Conservation (phyloP, 2,329 filamentous ascomycete species). For the Paecilomyces sp. region DNA sequence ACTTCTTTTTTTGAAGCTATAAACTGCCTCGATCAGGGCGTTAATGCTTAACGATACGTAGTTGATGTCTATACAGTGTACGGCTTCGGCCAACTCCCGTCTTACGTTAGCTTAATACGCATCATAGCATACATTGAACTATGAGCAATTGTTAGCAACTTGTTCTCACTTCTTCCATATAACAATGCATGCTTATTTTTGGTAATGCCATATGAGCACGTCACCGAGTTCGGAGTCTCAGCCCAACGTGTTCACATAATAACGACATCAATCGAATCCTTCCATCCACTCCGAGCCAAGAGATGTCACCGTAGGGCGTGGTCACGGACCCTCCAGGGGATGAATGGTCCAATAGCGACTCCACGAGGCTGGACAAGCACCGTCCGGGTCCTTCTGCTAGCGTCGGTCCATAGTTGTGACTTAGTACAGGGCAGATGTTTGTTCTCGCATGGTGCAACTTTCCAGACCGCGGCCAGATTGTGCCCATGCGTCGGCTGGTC, state of each 20-base stretch:
- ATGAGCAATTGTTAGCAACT: too few relatives aligned
- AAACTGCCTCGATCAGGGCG: too few relatives aligned
- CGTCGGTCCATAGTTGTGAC: not conserved
- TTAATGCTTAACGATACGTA: not conserved
- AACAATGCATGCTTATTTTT: not conserved
- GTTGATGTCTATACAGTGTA: not conserved
- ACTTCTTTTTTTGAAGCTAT: too few relatives aligned
- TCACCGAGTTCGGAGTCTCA: not conserved
- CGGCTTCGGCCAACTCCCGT: not conserved
- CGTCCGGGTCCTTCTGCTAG: not conserved
- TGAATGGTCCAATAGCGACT: not conserved
- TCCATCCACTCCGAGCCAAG: not conserved
- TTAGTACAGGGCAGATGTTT: not conserved
- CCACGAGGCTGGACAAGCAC: not conserved
- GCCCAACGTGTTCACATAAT: not conserved
- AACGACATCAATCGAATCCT: not conserved
- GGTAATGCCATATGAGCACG: not conserved
- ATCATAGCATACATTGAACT: not conserved
- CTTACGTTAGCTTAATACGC: not conserved
- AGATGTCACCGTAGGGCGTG: not conserved
- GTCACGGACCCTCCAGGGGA: not conserved
- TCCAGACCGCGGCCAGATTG: not conserved
- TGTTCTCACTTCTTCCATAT: not conserved
- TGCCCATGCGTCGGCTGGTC: not conserved
- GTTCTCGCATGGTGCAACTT: not conserved